A percentile compares a stretch with the other conserved stretches of the same genome.
Evolutionary conservation across 2,329 filamentous ascomycete species (phyloP).

Genomic region (Macrophomina tecta): DNA sequence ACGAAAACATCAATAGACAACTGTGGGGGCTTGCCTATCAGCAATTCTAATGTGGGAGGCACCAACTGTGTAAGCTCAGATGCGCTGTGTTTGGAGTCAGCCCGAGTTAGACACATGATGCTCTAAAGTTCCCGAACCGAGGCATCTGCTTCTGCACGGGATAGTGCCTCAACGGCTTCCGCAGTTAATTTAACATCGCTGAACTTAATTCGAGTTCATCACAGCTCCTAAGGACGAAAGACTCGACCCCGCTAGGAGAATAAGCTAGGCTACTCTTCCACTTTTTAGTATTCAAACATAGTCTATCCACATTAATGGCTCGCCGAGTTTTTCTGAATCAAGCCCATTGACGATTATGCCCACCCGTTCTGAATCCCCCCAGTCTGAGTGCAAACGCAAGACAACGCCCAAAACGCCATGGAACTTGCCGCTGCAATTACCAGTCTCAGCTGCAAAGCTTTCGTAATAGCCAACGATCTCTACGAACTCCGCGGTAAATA

Average conservation of each 20-base stretch:
- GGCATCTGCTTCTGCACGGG: background rate
- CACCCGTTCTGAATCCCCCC: background rate
- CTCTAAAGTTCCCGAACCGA: background rate
- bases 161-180: background rate
- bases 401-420: background rate
- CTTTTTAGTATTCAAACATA: too few relatives aligned
- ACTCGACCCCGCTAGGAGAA: background rate
- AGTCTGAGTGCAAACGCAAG: background rate
- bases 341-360: background rate
- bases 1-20: too few relatives aligned
- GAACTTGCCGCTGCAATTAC: conserved; percentile 14
- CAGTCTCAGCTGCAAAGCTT: conserved; percentile 17
- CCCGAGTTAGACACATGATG: too few relatives aligned
- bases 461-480: conserved; percentile 24
- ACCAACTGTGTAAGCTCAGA: too few relatives aligned
- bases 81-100: too few relatives aligned
- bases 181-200: background rate
- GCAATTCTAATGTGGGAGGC: too few relatives aligned
- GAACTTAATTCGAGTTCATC: background rate
- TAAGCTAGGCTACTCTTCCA: too few relatives aligned
- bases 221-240: background rate
- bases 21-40: too few relatives aligned
- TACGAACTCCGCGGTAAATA: conserved; percentile 19
- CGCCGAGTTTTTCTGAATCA: background rate
- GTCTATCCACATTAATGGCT: too few relatives aligned